These are phyloP conservation scores for Penicillium sp. DNA, from an alignment of 2,329 filamentous ascomycete species.

Conservation along the genomic window DNA sequence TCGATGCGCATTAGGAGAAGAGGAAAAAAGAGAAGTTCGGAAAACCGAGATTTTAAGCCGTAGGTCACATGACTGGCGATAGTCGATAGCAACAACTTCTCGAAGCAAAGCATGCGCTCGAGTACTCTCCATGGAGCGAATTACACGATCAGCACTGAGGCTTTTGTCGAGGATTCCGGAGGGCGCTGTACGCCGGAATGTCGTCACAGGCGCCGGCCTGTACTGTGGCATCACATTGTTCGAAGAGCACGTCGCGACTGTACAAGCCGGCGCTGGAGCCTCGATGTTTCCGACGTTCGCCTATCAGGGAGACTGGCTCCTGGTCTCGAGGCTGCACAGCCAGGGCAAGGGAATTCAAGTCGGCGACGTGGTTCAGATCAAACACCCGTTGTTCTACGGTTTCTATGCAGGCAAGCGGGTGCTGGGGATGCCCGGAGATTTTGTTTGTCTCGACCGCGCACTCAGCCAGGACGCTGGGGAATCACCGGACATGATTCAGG, in stretches of 20 bases:
- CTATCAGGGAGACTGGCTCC: constrained; percentile 60
- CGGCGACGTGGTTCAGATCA: constrained; percentile 79
- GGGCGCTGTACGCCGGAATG: constrained; percentile 25
- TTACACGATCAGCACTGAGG: constrained; percentile 27
- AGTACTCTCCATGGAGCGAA: constrained; percentile 24
- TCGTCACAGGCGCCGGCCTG: constrained; percentile 30
- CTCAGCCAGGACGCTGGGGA: constrained; percentile 29
- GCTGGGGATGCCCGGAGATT: constrained; percentile 62
- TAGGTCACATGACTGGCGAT: constrained; percentile 11
- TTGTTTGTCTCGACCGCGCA: constrained; percentile 45
- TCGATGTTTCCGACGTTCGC: constrained; percentile 87
- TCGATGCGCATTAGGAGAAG: background rate
- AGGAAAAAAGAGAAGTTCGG: background rate
- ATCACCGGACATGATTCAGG: constrained; percentile 46
- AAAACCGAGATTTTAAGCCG: constrained; percentile 17
- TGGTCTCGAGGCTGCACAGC: constrained; percentile 63
- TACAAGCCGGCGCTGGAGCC: constrained; percentile 61
- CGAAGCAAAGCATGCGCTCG: constrained; percentile 7
- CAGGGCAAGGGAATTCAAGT: constrained; percentile 63
- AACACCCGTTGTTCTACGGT: constrained; percentile 63
- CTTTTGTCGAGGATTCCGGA: no score
- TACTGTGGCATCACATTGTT: constrained; percentile 37
- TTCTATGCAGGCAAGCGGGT: constrained; percentile 72
- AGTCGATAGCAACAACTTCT: constrained; percentile 5
- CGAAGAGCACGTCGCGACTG: constrained; percentile 57